Conservation (phyloP, 768 basidiomycete genomes). For the Chiua virens region DNA sequence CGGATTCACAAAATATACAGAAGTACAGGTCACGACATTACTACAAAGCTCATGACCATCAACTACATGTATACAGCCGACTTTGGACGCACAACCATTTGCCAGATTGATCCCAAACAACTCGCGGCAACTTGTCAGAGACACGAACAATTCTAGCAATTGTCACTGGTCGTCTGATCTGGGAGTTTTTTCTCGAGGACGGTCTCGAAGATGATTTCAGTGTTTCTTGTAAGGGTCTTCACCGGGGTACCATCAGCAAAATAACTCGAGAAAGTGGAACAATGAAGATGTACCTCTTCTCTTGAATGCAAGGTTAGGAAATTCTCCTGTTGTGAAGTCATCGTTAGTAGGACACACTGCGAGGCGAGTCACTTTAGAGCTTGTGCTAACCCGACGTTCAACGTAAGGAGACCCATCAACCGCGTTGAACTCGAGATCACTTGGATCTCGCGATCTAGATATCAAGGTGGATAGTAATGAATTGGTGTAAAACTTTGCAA, state of each 20-base stretch:
- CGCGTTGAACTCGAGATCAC: conserved; percentile 20
- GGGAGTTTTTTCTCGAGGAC: conserved; percentile 15
- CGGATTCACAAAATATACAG: too few relatives aligned
- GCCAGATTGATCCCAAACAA: neutral
- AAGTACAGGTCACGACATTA: too few relatives aligned
- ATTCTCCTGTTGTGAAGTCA: conserved; percentile 6
- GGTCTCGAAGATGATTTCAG: conserved; percentile 22
- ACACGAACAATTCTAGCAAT: neutral
- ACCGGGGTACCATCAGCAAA: neutral
- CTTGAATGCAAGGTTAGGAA: conserved; percentile 8
- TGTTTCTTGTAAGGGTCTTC: conserved; percentile 14
- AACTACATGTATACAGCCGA: conserved; percentile 7
- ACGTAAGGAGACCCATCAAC: conserved; percentile 21
- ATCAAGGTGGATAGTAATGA: conserved; percentile 36
- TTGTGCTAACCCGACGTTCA: conserved; percentile 18
- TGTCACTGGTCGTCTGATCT: conserved; percentile 1
- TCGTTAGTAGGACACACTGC: neutral
- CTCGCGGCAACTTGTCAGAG: too few relatives aligned
- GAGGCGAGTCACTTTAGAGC: neutral
- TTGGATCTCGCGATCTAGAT: conserved; percentile 23
- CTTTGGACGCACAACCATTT: neutral
- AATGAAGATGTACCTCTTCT: conserved; percentile 10
- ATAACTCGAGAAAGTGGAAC: neutral
- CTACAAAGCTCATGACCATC: too few relatives aligned
- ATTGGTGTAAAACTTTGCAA: conserved; percentile 38